These are phyloP conservation scores for Zelopaecilomyces penicillatus DNA, from an alignment of 2,329 filamentous ascomycete species.

Conservation along the genomic window DNA sequence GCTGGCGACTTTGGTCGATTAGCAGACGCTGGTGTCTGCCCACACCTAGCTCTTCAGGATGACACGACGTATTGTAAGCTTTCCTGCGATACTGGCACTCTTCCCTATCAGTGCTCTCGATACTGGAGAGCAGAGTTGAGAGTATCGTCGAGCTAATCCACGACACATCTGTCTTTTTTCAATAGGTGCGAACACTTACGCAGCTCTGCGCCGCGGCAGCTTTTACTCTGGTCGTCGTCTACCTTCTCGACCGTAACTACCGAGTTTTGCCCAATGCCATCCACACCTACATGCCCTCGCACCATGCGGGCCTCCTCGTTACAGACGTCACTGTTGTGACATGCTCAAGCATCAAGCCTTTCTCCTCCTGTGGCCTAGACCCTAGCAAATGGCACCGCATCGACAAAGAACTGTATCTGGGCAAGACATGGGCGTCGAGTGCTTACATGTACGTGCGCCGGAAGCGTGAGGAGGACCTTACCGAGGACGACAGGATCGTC, in stretches of 20 bases:
- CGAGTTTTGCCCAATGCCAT: conserved; percentile 76
- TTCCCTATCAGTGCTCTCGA: too few species aligned
- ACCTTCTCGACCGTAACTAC: conserved; percentile 83
- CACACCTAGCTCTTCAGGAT: conserved; percentile 15
- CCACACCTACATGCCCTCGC: conserved; percentile 77
- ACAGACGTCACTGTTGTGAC: conserved; percentile 74
- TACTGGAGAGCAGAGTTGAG: too few species aligned
- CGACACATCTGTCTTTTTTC: background rate
- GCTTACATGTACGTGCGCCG: conserved; percentile 77
- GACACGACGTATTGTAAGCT: conserved; percentile 30
- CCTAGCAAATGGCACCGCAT: conserved; percentile 67
- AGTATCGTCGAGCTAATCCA: too few species aligned
- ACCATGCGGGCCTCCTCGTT: conserved; percentile 76
- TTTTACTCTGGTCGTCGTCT: conserved; percentile 61
- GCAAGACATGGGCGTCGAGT: conserved; percentile 61
- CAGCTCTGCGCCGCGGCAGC: conserved; percentile 62
- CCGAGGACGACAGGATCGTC: conserved; percentile 65
- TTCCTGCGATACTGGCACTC: background rate
- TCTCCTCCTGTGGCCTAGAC: conserved; percentile 70
- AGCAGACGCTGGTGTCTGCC: background rate
- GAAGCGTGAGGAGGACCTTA: conserved; percentile 79
- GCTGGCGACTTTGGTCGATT: background rate
- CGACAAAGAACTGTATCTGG: conserved; percentile 82
- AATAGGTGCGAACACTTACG: conserved; percentile 59
- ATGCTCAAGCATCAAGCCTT: conserved; percentile 66